Evolutionary conservation across 352 stramenopile species (phyloP).

Genomic region (Pythium biforme): DNA sequence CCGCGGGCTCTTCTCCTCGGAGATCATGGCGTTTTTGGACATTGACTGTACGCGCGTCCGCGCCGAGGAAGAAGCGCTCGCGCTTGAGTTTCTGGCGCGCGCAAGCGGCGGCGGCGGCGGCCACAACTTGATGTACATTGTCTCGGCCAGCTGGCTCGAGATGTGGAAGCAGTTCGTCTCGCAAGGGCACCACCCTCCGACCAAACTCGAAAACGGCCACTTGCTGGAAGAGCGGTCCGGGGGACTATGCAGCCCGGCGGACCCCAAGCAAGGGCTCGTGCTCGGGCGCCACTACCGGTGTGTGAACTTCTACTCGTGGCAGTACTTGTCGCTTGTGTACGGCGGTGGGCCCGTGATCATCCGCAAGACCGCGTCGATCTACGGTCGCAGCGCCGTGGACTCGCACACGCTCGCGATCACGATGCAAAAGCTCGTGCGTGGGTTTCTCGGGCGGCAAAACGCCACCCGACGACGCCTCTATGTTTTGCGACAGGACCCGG

Average conservation of each 20-base stretch:
- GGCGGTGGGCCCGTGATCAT: slow-evolving; percentile 45
- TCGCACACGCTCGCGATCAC: slow-evolving; percentile 33
- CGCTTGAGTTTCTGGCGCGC: slow-evolving; percentile 36
- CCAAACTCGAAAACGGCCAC: slow-evolving; percentile 39
- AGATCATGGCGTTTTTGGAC: slow-evolving; percentile 73
- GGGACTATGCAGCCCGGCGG: not conserved
- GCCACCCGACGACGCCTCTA: slow-evolving; percentile 24
- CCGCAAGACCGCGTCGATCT: slow-evolving; percentile 46
- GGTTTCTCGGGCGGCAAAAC: slow-evolving; percentile 40
- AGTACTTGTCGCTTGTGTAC: slow-evolving; percentile 49
- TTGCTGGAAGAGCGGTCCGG: slow-evolving; percentile 22
- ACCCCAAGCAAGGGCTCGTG: slow-evolving; percentile 24
- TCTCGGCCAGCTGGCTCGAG: slow-evolving; percentile 40
- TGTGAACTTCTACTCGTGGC: slow-evolving; percentile 54
- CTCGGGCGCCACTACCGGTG: slow-evolving; percentile 49
- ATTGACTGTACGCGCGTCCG: slow-evolving; percentile 50
- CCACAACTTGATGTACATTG: slow-evolving; percentile 37
- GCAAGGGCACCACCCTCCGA: slow-evolving; percentile 19
- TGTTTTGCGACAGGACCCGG: slow-evolving; percentile 32
- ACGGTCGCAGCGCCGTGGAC: slow-evolving; percentile 37
- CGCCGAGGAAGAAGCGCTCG: slow-evolving; percentile 59
- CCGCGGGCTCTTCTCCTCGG: slow-evolving; percentile 53
- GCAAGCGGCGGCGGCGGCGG: slow-evolving; percentile 10
- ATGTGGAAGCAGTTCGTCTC: slow-evolving; percentile 47
- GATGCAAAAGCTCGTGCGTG: slow-evolving; percentile 49